These are phyloP conservation scores for Serpula lacrymans DNA, from an alignment of 768 basidiomycete species.

Conservation along the genomic window DNA sequence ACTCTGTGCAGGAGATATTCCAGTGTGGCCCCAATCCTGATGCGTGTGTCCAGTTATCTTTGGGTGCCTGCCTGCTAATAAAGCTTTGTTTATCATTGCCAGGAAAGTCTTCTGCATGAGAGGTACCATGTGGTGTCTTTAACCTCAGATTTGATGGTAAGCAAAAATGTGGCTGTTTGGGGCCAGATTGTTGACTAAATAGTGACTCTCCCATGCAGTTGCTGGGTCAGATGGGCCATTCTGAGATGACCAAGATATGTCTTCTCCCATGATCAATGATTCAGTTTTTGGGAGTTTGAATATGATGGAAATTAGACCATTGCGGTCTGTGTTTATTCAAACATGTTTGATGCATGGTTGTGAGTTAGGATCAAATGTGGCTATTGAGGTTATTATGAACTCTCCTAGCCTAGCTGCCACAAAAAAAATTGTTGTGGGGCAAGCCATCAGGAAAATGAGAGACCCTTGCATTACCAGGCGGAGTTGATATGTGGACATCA, in stretches of 20 bases:
- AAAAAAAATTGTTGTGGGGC: too few relatives aligned
- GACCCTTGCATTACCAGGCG: too few relatives aligned
- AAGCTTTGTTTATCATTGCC: constrained; percentile 8
- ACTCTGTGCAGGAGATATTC: constrained; percentile 34
- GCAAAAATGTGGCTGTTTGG: constrained; percentile 25
- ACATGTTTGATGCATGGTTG: too few relatives aligned
- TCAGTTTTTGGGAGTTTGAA: constrained; percentile 32
- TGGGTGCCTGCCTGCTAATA: constrained; percentile 9
- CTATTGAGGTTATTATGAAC: too few relatives aligned
- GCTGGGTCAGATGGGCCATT: constrained; percentile 22
- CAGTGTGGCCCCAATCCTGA: constrained; percentile 29
- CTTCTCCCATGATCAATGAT: constrained; percentile 20
- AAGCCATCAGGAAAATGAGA: too few relatives aligned
- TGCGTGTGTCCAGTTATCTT: constrained; percentile 17
- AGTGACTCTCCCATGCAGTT: constrained; percentile 19
- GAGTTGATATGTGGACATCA: too few relatives aligned
- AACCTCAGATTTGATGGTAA: constrained; percentile 13
- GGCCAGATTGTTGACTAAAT: constrained; percentile 24
- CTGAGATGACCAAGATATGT: constrained; percentile 33
- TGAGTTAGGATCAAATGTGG: too few relatives aligned
- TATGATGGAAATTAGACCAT: constrained; percentile 13
- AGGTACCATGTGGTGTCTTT: constrained; percentile 8
- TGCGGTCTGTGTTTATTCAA: too few relatives aligned
- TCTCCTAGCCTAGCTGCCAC: too few relatives aligned
- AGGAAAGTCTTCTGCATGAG: constrained; percentile 26